Base-by-base conservation (phyloP, 164 flowering plant species). In the Echeveria elegans region DNA sequence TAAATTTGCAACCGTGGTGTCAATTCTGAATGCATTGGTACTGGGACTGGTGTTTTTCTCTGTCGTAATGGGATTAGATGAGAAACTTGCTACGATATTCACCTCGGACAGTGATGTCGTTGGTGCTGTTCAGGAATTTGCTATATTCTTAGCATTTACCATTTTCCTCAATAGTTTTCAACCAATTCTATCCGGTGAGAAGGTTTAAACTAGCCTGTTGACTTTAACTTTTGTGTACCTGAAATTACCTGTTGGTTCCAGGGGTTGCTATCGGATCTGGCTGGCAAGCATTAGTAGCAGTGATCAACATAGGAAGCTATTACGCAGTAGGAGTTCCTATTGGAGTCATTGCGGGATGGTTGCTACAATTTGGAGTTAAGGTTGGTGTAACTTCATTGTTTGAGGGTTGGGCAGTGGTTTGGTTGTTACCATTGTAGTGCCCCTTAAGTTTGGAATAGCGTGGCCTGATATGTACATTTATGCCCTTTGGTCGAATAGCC, bases 241-340 rank as follows among this genome's bases (percentile, higher is more conserved):
- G 3, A 24, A 37, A 64, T 40, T 14, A 19, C 24, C 10, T 19
- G 26, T 67, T 53, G 31, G 48, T 67, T 62, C n/a, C 71, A 89
- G 96, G 96, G 5, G 92, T 84, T 31, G 92, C 92, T 0, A 79
- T 89, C 53, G 96, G 90, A 26, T 84, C 82, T 21, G 96, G 92
- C 40, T 84, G 96, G 96, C 96, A 89, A 79, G 83, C 76, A 1
- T 56, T 34, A 0, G 88, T 81, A 21, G 92, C 92, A 4, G 84
- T 74, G 56, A 69, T 89, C 29, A 89, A 84, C 68, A 59, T 83
- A 0, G 84, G 82, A 6, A 81, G 87, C 77, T 88, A 88, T 74
- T 86, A 85, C 66, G 30, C 82, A 5, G 66, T 87, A n/a, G 96
- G 96, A 0, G 66, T 85, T 6, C 92, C 96, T 6, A 47, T 77